Percentiles rank a stretch among this genome's conserved stretches.
Conservation (phyloP, 495 filamentous ascomycete species). For the Penicillium ochrochloron region DNA sequence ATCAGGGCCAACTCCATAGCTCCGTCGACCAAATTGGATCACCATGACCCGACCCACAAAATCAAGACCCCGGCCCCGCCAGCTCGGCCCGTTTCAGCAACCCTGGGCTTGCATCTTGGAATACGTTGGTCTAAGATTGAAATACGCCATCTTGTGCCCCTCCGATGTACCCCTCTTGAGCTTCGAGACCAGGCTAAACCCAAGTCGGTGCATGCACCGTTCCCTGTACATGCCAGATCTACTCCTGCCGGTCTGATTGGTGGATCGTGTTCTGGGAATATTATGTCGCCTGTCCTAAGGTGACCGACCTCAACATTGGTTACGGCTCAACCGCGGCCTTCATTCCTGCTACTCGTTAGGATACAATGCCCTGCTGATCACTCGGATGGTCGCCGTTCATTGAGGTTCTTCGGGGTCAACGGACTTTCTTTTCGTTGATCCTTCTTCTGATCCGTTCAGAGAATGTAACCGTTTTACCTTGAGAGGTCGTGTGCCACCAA, state of each 20-base stretch:
- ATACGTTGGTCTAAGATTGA: conserved; percentile 13
- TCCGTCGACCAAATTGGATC: neutral
- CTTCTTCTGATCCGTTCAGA: neutral
- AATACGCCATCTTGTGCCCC: conserved; percentile 5
- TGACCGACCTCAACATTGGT: conserved; percentile 24
- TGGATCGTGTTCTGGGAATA: conserved; percentile 18
- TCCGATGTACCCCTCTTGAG: conserved; percentile 16
- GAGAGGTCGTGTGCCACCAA: conserved; percentile 27
- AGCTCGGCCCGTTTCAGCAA: conserved; percentile 29
- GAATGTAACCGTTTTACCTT: conserved; percentile 24
- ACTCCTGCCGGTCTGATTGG: conserved; percentile 20
- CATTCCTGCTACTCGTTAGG: conserved; percentile 18
- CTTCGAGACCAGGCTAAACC: conserved; percentile 12
- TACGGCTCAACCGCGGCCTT: conserved; percentile 13
- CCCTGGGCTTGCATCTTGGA: conserved; percentile 18
- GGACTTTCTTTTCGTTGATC: neutral
- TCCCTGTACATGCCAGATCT: conserved; percentile 26
- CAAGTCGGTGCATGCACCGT: conserved; percentile 23
- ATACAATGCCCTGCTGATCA: conserved; percentile 22
- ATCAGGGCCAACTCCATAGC: neutral
- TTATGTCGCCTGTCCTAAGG: conserved; percentile 22
- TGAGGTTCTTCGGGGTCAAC: neutral
- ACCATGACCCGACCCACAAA: neutral
- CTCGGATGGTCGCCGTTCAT: neutral
- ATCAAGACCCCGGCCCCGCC: conserved; percentile 2